Conservation (phyloP, 352 stramenopile genomes). For the Globisporangium polare region DNA sequence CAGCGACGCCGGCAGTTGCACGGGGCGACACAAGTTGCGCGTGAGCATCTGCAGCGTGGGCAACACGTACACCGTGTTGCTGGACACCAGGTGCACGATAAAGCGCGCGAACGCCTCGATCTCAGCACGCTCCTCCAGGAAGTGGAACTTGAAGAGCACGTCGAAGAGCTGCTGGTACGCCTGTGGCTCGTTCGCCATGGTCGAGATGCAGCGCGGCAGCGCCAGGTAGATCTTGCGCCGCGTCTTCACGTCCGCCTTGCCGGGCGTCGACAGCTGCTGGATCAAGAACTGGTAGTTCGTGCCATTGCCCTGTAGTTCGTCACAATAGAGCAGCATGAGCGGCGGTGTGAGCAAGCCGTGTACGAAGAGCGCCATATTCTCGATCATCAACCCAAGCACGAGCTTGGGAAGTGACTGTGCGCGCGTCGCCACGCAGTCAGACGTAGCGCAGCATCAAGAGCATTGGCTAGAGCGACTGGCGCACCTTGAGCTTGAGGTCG, state of each 20-base stretch:
- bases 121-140: conserved; percentile 49
- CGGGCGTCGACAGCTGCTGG: conserved; percentile 47
- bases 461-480: not conserved
- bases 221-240: conserved; percentile 73
- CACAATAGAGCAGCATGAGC: not conserved
- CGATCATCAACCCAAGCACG: not conserved
- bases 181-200: conserved; percentile 60
- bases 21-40: conserved; percentile 59
- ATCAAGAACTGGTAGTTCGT: conserved; percentile 79
- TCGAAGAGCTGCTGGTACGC: conserved; percentile 72
- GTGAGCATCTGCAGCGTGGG: conserved; percentile 82
- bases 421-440: not conserved
- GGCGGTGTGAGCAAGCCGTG: not conserved
- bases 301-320: conserved; percentile 49
- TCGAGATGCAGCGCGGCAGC: conserved; percentile 72
- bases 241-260: conserved; percentile 32
- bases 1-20: conserved; percentile 39
- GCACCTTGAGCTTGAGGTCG: conserved; percentile 72
- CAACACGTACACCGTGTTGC: conserved; percentile 78
- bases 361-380: not conserved
- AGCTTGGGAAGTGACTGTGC: too few relatives aligned
- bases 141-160: conserved; percentile 80
- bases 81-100: conserved; percentile 76
- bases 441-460: not conserved
- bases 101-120: conserved; percentile 70